Evolutionary conservation across 2,329 filamentous ascomycete species (phyloP).

Genomic region (Nakataea oryzae): DNA sequence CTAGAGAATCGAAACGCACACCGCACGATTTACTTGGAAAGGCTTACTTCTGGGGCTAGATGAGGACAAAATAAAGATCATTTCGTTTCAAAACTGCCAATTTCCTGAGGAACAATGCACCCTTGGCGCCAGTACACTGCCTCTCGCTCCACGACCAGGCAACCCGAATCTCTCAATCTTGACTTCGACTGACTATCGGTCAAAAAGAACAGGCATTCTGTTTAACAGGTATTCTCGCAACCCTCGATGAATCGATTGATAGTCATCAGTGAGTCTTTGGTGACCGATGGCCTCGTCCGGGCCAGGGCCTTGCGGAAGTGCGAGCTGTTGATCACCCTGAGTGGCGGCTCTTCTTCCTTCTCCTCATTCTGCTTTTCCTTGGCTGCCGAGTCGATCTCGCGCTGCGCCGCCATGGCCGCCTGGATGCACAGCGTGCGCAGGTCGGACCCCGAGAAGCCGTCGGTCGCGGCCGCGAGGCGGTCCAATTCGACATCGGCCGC

Average conservation of each 20-base stretch:
- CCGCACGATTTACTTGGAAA: no score
- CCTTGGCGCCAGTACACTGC: no score
- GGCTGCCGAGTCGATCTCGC: not conserved
- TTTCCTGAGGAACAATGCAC: no score
- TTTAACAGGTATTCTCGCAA: no score
- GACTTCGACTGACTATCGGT: no score
- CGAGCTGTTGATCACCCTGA: not conserved
- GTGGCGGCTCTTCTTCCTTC: not conserved
- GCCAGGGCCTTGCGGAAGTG: not conserved
- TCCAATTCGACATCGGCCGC: conserved; percentile 74
- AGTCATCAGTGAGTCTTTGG: not conserved
- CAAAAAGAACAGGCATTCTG: no score
- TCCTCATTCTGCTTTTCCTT: not conserved
- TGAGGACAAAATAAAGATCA: no score
- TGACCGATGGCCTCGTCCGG: not conserved
- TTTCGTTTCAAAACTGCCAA: no score
- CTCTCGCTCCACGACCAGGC: no score
- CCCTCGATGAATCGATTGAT: not conserved
- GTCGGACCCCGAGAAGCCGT: conserved; percentile 1
- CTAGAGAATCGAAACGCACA: no score
- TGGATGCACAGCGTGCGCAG: conserved; percentile 1
- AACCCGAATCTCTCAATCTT: no score
- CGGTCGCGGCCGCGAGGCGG: conserved; percentile 10
- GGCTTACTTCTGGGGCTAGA: no score
- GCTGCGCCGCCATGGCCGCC: conserved; percentile 1